Base-by-base conservation (phyloP, 2,329 filamentous ascomycete genomes). In the Purpureocillium takamizusanense region DNA sequence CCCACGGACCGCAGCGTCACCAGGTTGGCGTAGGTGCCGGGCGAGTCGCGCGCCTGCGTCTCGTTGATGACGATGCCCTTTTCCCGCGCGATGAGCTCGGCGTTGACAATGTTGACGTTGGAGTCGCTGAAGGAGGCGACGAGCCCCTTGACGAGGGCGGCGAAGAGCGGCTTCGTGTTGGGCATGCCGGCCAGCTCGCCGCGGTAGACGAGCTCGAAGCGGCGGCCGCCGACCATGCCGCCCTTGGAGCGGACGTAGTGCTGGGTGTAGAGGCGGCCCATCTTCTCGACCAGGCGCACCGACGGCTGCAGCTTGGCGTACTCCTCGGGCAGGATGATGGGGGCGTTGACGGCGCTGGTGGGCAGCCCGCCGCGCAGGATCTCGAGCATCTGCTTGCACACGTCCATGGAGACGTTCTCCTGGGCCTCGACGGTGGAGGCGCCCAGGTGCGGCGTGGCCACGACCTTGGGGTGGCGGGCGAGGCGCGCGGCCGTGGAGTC, bases 101-200 rank as follows among this genome's bases (percentile, higher is more conserved):
- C 85, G 51, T 92, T 90, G 49, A 92, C 85, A 42, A 92, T 87
- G 61, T 89, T 90, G 50, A 89, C 80, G 29, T 81, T 78, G 0
- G 71, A 66, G 40, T 79, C 77, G 40, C 76, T 82, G 47, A 90
- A 83, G 2, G 78, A 76, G 1, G 74, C 71, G 7, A 85, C 72
- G 0, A 92, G 70, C 0, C 86, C 86, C 55, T 88, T 89, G 46
- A 90, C 76, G 1, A 90, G 65, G 0, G 85, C 85, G 0, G 86
- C 84, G 46, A 86, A 86, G 3, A 92, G 70, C 0, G 86, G 86
- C 36, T 85, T 80, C 2, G 85, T 90, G 47, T 85, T 89, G 44
- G 74, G 74, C 44, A 88, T 73, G 13, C 65, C 68, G 0, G 84
- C 79, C 16, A 92, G 64, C 38, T 86, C 79, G 37, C 86, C 86